A percentile compares a stretch with the other conserved stretches of the same genome.
phyloP scores from a whole-genome alignment of 2,329 filamentous ascomycete genomes.

The Bretziella fagacearum region DNA sequence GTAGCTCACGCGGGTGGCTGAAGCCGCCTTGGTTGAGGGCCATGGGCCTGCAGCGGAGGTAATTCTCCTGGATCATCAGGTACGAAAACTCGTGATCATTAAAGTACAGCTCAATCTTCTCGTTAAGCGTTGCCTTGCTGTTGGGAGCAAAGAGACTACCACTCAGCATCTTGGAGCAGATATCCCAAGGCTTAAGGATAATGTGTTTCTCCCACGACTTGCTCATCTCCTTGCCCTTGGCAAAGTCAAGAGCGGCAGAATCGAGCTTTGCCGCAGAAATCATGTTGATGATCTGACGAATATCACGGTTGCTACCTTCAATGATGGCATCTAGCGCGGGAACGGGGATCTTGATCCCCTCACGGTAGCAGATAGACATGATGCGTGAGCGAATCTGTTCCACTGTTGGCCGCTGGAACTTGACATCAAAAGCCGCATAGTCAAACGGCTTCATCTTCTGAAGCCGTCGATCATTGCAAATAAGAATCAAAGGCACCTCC shows the following conservation, averaged over 20 bases:
- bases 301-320: conserved; percentile 88
- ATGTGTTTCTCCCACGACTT: conserved; percentile 98
- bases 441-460: conserved; percentile 99
- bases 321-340: conserved; percentile 84
- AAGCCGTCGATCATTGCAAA: conserved; percentile 84
- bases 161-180: conserved; percentile 79
- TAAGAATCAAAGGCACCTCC: conserved; percentile 84
- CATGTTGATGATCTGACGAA: conserved; percentile 98
- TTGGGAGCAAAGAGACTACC: conserved; percentile 70
- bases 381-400: conserved; percentile 84
- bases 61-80: conserved; percentile 97
- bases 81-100: conserved; percentile 97
- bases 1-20: conserved; percentile 45
- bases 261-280: conserved; percentile 85
- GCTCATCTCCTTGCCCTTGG: conserved; percentile 81
- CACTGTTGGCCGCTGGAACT: conserved; percentile 75
- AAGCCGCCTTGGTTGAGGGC: conserved; percentile 39
- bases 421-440: conserved; percentile 63
- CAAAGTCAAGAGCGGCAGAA: conserved; percentile 59
- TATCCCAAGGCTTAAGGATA: conserved; percentile 94
- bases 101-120: conserved; percentile 98
- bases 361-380: conserved; percentile 86
- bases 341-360: conserved; percentile 69
- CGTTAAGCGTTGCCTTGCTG: conserved; percentile 77
- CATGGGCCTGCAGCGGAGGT: conserved; percentile 66